Percentiles rank a stretch among this genome's conserved stretches.
Conservation (phyloP, 306 rosid genomes). For the Dicorynia guianensis region DNA sequence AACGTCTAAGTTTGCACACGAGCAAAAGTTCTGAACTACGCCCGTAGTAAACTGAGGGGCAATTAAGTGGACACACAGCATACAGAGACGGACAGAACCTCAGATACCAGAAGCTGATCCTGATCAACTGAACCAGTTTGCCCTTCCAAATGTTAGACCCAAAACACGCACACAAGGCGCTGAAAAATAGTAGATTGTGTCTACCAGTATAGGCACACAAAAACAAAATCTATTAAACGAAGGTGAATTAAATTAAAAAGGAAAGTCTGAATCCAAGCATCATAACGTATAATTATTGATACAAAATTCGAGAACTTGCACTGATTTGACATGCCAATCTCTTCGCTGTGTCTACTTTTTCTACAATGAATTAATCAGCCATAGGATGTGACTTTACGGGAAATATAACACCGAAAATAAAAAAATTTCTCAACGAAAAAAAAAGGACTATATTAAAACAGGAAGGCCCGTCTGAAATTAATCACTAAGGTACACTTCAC, state of each 20-base stretch:
- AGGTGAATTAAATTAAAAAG: too few relatives aligned
- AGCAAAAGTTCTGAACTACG: too few relatives aligned
- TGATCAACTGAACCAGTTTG: neutral
- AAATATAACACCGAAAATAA: constrained; percentile 37
- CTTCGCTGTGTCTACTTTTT: constrained; percentile 37
- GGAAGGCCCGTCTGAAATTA: constrained; percentile 33
- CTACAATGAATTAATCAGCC: constrained; percentile 47
- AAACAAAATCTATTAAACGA: neutral
- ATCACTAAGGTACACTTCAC: constrained; percentile 44
- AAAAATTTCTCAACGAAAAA: constrained; percentile 41
- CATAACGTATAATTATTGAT: constrained; percentile 42
- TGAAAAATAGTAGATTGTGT: neutral
- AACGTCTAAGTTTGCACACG: too few relatives aligned
- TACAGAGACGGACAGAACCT: too few relatives aligned
- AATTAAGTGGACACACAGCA: too few relatives aligned
- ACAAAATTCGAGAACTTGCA: constrained; percentile 47
- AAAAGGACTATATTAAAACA: constrained; percentile 21
- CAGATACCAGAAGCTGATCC: too few relatives aligned
- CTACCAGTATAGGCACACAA: neutral
- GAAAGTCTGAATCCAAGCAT: constrained; percentile 26
- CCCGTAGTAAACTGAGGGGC: too few relatives aligned
- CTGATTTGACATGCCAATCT: constrained; percentile 31
- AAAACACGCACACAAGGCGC: too few relatives aligned
- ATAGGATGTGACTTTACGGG: constrained; percentile 25
- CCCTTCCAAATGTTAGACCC: neutral